Percentiles rank a stretch among this genome's conserved stretches.
Conservation (phyloP, 2,329 filamentous ascomycete genomes). For the Cadophora luteo-olivacea region DNA sequence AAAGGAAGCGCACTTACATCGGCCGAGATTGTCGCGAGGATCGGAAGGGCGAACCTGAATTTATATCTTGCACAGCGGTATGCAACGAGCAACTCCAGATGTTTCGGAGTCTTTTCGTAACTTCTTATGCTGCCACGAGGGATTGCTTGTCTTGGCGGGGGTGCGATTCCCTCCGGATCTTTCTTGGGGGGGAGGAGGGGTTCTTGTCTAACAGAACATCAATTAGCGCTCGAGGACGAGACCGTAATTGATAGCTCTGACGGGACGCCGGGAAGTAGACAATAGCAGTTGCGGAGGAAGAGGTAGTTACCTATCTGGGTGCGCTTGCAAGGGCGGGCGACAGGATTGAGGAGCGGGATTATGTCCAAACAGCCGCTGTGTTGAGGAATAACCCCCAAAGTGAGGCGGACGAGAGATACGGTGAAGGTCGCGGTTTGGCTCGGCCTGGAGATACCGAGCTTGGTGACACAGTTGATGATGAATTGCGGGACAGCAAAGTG, state of each 20-base stretch:
- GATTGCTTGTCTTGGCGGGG: conserved; percentile 28
- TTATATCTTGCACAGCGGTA: conserved; percentile 16
- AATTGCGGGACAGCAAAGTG: conserved; percentile 27
- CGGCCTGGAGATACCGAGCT: conserved; percentile 37
- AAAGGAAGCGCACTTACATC: conserved; percentile 35
- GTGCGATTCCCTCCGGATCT: conserved; percentile 27
- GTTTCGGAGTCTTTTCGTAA: conserved; percentile 15
- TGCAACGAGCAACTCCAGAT: conserved; percentile 17
- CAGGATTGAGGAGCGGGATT: conserved; percentile 17
- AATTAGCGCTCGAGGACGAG: conserved; percentile 29
- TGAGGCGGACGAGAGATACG: conserved; percentile 38
- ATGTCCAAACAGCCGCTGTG: conserved; percentile 29
- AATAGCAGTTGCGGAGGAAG: conserved; percentile 25
- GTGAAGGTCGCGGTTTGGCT: conserved; percentile 36
- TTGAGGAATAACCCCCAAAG: conserved; percentile 33
- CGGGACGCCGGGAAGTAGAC: conserved; percentile 26
- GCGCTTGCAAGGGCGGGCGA: conserved; percentile 27
- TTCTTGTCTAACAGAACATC: conserved; percentile 30
- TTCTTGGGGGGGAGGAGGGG: conserved; percentile 26
- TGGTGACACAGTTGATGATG: conserved; percentile 32
- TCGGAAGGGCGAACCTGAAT: conserved; percentile 16
- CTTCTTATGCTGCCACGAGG: conserved; percentile 33
- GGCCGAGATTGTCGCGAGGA: conserved; percentile 28
- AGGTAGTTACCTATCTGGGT: conserved; percentile 28
- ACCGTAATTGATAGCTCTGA: conserved; percentile 24